phyloP scores from a whole-genome alignment of 2,329 filamentous ascomycete genomes.

The Amauroascus niger region DNA sequence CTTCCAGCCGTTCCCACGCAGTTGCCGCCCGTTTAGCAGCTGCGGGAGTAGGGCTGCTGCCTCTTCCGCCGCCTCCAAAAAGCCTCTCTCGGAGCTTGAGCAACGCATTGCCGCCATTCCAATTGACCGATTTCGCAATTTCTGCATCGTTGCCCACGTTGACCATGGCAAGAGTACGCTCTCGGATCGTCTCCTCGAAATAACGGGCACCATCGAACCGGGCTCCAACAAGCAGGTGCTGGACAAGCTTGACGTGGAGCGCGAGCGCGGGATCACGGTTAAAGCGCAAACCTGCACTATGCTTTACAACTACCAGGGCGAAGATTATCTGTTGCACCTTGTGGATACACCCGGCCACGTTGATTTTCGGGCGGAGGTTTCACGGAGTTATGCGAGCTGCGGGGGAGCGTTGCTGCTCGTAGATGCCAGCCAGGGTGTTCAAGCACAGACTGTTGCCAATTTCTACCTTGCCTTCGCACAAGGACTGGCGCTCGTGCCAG shows the following conservation, averaged over 20 bases:
- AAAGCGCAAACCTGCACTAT: conserved; percentile 98
- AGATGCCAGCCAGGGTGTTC: conserved; percentile 90
- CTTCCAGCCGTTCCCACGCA: conserved; percentile 20
- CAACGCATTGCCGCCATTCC: conserved; percentile 45
- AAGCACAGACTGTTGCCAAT: conserved; percentile 96
- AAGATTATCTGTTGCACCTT: conserved; percentile 87
- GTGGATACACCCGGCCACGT: conserved; percentile 97
- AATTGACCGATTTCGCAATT: conserved; percentile 62
- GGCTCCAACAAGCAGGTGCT: conserved; percentile 89
- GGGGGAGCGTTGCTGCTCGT: conserved; percentile 86
- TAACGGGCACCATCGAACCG: conserved; percentile 82
- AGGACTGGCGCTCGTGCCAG: conserved; percentile 73
- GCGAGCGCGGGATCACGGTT: conserved; percentile 92
- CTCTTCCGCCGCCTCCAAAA: conserved; percentile 21
- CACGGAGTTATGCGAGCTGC: conserved; percentile 89
- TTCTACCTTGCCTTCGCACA: conserved; percentile 96
- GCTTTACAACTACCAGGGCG: conserved; percentile 77
- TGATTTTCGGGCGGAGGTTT: conserved; percentile 94
- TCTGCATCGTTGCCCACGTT: conserved; percentile 97
- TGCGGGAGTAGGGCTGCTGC: conserved; percentile 10
- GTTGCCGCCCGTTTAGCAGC: conserved; percentile 27
- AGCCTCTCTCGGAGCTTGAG: conserved; percentile 45
- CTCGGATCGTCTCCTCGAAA: conserved; percentile 80
- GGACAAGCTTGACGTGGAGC: conserved; percentile 93
- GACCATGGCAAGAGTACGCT: conserved; percentile 98